Evolutionary conservation across 306 rosid genomes (phyloP), one percentile per base, ranked within the genome.

Genomic region (Cicer yamashitae): DNA sequence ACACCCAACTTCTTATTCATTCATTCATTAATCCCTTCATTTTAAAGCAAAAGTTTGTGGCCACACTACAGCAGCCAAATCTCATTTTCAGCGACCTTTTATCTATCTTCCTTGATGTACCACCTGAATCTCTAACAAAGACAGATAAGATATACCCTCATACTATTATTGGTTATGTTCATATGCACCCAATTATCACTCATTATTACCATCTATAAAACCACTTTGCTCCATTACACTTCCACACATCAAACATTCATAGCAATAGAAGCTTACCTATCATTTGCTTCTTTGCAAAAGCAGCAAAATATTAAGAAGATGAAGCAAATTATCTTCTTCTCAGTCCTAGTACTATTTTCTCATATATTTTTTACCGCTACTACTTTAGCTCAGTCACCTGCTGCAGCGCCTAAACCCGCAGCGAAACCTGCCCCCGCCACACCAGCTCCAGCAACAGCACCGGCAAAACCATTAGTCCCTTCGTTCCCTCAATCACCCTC

Each of bases 341-440:
- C 75, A 0, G 15, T 84, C 22, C 15, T 53, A 38, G 56, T 45
- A 13, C 69, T 75, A 40, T 30, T 52, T 22, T 54, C 51, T 41
- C 18, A 67, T 39, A 74, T 64, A 14, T 62, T 73, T 67, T 74
- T 61, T n/a, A 52, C 73, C 17, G 3, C 64, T 56, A 4, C 64
- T 56, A 52, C 82, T 22, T 79, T 13, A 13, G 84, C 84, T 10
- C 91, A 82, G 40, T 72, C 84, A 66, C 81, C 90, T 1, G 86
- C 86, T 7, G 77, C 80, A 67, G 85, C 92, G 4, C 88, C 88
- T 10, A 81, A 63, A 56, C 10, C 88, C 5, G 80, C 87, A 3
- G 66, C 81, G 1, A 82, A 80, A 12, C 75, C 82, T 0, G 8
- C 79, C 3, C 71, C 60, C 3, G 18, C 63, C 48, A 1, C 53